A percentile compares a stretch with the other conserved stretches of the same genome.
Evolutionary conservation across 1,284 basidiomycete genomes (phyloP).

Genomic region (Heliocybe sulcata): DNA sequence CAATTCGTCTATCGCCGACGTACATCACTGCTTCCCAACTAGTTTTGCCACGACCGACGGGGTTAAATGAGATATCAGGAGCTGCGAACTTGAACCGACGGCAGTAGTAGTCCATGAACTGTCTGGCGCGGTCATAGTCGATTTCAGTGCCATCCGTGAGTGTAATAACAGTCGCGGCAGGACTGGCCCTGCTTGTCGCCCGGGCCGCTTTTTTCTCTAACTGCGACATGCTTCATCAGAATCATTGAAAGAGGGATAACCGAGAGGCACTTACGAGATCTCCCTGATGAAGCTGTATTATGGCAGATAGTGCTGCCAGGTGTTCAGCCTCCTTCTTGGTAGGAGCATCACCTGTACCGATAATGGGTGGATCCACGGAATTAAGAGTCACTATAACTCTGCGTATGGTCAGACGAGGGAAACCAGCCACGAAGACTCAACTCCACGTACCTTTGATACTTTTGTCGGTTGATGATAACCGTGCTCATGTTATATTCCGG

Average conservation of each 20-base stretch:
- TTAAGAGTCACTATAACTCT: slow-evolving; percentile 43
- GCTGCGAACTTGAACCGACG: slow-evolving; percentile 74
- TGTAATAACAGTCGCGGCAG: slow-evolving; percentile 19
- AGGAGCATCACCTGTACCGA: slow-evolving; percentile 58
- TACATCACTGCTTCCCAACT: slow-evolving; percentile 81
- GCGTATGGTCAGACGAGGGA: slow-evolving; percentile 6
- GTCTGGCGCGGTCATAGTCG: slow-evolving; percentile 71
- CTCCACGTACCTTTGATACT: neutral
- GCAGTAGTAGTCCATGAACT: slow-evolving; percentile 96
- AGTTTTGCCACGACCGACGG: slow-evolving; percentile 18
- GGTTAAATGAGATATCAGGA: slow-evolving; percentile 66
- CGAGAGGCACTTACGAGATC: slow-evolving; percentile 40
- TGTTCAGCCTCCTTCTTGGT: slow-evolving; percentile 68
- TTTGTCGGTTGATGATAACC: slow-evolving; percentile 8
- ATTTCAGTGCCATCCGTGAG: slow-evolving; percentile 68
- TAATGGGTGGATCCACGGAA: slow-evolving; percentile 31
- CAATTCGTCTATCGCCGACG: slow-evolving; percentile 77
- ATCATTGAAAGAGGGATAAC: neutral
- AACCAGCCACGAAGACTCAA: slow-evolving; percentile 1
- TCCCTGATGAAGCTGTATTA: slow-evolving; percentile 59
- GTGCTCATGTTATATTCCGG: slow-evolving; percentile 15
- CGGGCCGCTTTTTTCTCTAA: slow-evolving; percentile 3
- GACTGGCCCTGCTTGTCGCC: neutral
- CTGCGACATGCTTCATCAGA: slow-evolving; percentile 1
- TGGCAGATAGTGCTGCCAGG: slow-evolving; percentile 67